Base-by-base conservation (phyloP, 805 yeast genomes). In the Cephaloascus fragrans region DNA sequence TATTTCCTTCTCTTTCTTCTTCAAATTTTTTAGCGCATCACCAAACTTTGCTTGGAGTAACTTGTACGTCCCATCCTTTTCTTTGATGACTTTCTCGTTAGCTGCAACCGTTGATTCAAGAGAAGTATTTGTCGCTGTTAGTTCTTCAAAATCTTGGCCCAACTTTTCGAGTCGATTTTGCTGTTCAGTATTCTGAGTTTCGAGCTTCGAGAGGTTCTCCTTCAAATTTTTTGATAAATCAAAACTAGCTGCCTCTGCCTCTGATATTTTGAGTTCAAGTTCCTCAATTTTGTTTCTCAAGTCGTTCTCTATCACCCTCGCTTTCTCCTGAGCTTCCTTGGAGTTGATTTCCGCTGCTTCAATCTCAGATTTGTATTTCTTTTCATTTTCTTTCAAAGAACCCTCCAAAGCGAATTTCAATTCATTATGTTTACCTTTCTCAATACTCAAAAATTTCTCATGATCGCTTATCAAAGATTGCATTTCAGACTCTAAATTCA, bases 301-400 rank as follows among this genome's bases (percentile, higher is more conserved):
- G 12, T 6, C 28, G 12, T 23, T 8, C 12, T 23, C 28, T 6
- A 23, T 23, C 12, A 12, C 6, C 12, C 12, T 12, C 6, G 28
- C 12, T 31, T 14, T 31, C 33, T 31, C 33, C 8, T n/a, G 18
- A 16, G 33, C 8, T 14, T 9, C 53, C n/a, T 51, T 44, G 34
- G 57, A 59, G 3, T 53, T 50, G 1, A 48, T 41, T 19, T 57
- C 61, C 18, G 44, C 46, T 32, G 58, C 58, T 5, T 51, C 47
- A 2, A 51, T 48, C 32, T 46, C 35, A 2, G 46, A 53, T 37
- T 51, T 53, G 14, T 56, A 42, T 36, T 53, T 56, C 16, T 40
- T 40, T 33, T 52, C 18, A 29, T 10, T 26, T 37, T 31, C 29
- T 18, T 17, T 34, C 35, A 9, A 37, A 18, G 18, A 28, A 26